Percentiles rank a stretch among this genome's conserved stretches.
These are phyloP conservation scores for Pythium aquatile DNA, from an alignment of 352 stramenopile species.

Conservation along the genomic window DNA sequence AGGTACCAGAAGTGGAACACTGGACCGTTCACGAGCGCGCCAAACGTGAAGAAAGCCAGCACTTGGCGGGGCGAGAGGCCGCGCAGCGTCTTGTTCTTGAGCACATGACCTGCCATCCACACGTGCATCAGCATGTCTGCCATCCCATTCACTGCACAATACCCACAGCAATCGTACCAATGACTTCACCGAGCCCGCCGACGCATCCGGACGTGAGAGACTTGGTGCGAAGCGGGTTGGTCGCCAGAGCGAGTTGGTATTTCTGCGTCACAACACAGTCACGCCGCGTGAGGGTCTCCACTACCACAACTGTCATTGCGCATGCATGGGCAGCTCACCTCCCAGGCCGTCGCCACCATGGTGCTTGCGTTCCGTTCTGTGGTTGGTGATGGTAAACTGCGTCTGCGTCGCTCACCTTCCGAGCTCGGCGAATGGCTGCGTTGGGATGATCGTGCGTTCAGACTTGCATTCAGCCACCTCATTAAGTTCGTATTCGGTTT, in stretches of 20 bases:
- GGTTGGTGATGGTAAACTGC: not conserved
- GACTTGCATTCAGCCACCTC: conserved; percentile 3
- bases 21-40: conserved; percentile 52
- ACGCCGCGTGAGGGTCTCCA: not conserved
- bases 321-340: conserved; percentile 11
- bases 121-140: not conserved
- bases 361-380: not conserved
- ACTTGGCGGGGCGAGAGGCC: conserved; percentile 64
- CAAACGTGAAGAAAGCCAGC: conserved; percentile 68
- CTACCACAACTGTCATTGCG: not conserved
- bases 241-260: conserved; percentile 58
- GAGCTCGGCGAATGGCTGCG: not conserved
- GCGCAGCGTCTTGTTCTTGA: conserved; percentile 68
- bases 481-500: conserved; percentile 6
- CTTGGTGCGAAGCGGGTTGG: conserved; percentile 61
- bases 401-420: not conserved
- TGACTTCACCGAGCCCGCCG: conserved; percentile 60
- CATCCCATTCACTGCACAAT: not conserved
- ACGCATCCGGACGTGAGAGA: conserved; percentile 59
- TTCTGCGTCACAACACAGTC: conserved; percentile 29
- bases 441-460: conserved; percentile 11
- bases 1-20: conserved; percentile 72
- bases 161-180: conserved; percentile 35
- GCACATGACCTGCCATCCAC: conserved; percentile 42
- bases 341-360: conserved; percentile 27